A percentile compares a stretch with the other conserved stretches of the same genome.
These are phyloP conservation scores for Arthroderma sp. DNA, from an alignment of 2,329 filamentous ascomycete species.

Conservation along the genomic window DNA sequence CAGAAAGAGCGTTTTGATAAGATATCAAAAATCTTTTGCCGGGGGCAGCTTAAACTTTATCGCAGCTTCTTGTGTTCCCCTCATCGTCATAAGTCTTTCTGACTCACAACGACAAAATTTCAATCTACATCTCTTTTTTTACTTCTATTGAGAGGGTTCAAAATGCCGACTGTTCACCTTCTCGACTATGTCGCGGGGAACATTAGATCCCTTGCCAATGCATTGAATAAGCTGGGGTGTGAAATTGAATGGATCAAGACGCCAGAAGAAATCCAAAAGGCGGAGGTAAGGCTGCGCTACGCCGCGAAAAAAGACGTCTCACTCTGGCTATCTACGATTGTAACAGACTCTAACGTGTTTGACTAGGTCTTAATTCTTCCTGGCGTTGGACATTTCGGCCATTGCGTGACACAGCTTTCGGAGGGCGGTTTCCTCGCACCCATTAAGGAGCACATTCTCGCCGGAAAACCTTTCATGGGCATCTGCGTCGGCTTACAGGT, in stretches of 20 bases:
- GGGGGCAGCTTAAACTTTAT: too few species aligned
- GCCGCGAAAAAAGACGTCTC: not conserved
- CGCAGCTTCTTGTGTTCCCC: too few species aligned
- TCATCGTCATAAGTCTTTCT: too few species aligned
- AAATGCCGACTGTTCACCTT: conserved; percentile 37
- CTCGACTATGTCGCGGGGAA: conserved; percentile 92
- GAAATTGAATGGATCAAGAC: conserved; percentile 81
- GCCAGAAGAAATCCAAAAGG: conserved; percentile 70
- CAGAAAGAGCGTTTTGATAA: too few species aligned
- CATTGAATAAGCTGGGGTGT: conserved; percentile 90
- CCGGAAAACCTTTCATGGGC: conserved; percentile 95
- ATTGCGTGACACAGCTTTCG: conserved; percentile 77
- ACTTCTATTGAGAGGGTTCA: not conserved
- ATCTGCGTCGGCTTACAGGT: conserved; percentile 93
- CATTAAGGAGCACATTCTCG: conserved; percentile 66
- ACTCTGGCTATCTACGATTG: not conserved
- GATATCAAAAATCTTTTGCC: too few species aligned
- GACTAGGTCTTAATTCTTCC: conserved; percentile 63
- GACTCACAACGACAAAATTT: too few species aligned
- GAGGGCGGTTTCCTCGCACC: conserved; percentile 73
- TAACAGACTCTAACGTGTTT: not conserved
- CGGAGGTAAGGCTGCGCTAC: conserved; percentile 50
- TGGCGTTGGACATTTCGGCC: conserved; percentile 93
- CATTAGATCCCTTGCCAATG: conserved; percentile 88
- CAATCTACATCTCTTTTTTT: not conserved